Evolutionary conservation across 164 flowering plant species (phyloP).

Genomic region (Dillenia suffruticosa): DNA sequence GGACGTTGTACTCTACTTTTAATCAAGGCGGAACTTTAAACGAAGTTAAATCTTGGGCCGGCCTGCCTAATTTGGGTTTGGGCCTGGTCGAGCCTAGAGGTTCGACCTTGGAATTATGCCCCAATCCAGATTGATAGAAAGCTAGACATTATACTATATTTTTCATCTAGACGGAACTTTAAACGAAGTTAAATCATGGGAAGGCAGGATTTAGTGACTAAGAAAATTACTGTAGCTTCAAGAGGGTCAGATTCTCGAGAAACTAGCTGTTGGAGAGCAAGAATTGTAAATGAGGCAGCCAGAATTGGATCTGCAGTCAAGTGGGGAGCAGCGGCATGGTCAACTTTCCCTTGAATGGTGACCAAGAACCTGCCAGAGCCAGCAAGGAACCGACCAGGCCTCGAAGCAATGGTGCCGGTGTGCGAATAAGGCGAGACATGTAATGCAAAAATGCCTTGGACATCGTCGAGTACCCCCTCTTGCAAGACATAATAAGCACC

Average conservation of each 20-base stretch:
- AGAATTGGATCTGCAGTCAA: constrained; percentile 46
- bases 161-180: no score
- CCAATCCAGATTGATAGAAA: no score
- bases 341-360: constrained; percentile 49
- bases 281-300: constrained; percentile 49
- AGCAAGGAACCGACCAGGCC: constrained; percentile 68
- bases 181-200: no score
- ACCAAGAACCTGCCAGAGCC: constrained; percentile 48
- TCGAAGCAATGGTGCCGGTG: constrained; percentile 56
- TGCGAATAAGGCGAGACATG: constrained; percentile 52
- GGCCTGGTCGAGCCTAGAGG: no score
- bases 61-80: no score
- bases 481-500: constrained; percentile 75
- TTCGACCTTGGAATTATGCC: no score
- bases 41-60: no score
- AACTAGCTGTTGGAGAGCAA: constrained; percentile 64
- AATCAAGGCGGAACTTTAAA: no score
- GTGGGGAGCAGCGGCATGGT: constrained; percentile 56
- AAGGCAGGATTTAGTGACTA: no score
- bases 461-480: constrained; percentile 57
- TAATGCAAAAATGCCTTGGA: constrained; percentile 58
- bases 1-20: no score
- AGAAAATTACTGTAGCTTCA: constrained; percentile 11
- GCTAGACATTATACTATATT: no score
- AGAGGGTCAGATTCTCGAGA: constrained; percentile 77